Evolutionary conservation across 2,329 filamentous ascomycete species (phyloP).

Genomic region (Neofusicoccum kwambonambiense): DNA sequence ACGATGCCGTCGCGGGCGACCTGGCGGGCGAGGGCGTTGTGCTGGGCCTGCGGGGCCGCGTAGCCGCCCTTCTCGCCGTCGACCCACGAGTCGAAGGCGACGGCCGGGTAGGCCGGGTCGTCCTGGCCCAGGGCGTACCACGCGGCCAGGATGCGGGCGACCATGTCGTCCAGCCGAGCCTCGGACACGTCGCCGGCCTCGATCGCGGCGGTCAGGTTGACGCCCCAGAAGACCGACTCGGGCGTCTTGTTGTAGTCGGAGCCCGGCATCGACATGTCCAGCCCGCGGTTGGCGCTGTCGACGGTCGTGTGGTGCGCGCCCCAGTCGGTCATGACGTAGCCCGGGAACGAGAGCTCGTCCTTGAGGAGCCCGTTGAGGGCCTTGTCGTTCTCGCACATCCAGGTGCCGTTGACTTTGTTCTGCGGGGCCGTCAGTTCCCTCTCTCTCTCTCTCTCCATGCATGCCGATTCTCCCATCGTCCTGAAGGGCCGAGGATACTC

Average conservation of each 20-base stretch:
- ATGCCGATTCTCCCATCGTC: neutral
- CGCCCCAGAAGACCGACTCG: conserved; percentile 68
- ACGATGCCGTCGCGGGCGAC: conserved; percentile 50
- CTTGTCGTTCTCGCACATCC: conserved; percentile 50
- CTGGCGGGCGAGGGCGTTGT: conserved; percentile 39
- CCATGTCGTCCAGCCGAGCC: conserved; percentile 90
- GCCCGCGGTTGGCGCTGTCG: conserved; percentile 43
- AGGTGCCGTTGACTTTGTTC: conserved; percentile 49
- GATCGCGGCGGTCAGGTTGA: conserved; percentile 70
- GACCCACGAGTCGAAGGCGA: conserved; percentile 43
- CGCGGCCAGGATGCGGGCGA: conserved; percentile 43
- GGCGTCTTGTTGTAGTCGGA: conserved; percentile 32
- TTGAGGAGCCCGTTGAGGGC: conserved; percentile 52
- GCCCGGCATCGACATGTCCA: conserved; percentile 54
- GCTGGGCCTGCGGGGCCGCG: conserved; percentile 38
- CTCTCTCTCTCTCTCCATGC: neutral
- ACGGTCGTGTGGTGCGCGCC: conserved; percentile 42
- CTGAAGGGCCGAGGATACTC: neutral
- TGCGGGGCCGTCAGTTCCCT: conserved; percentile 29
- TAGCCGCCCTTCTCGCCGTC: conserved; percentile 24
- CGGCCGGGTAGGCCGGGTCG: conserved; percentile 39
- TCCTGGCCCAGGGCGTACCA: conserved; percentile 53
- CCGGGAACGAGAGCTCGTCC: conserved; percentile 51
- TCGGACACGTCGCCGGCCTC: conserved; percentile 85
- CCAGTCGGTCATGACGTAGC: conserved; percentile 43